These are phyloP conservation scores for Logfia minima DNA, from an alignment of 129 eudicot genomes.

Conservation along the genomic window DNA sequence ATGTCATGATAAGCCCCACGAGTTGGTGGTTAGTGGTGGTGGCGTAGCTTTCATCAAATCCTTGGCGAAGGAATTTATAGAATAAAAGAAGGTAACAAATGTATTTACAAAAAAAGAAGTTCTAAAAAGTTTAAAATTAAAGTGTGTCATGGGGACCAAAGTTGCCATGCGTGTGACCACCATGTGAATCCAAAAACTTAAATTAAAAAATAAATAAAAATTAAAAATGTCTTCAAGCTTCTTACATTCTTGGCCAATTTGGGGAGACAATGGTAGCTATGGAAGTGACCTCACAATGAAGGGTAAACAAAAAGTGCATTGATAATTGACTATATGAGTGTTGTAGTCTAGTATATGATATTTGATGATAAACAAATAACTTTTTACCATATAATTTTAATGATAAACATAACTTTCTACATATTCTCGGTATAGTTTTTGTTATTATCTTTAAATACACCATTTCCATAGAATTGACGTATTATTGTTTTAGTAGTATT, in stretches of 20 bases:
- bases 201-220: constrained; percentile 24
- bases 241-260: constrained; percentile 10
- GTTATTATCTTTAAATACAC: too few relatives aligned
- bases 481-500: not conserved
- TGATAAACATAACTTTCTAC: too few relatives aligned
- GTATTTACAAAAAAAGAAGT: not conserved
- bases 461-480: too few relatives aligned
- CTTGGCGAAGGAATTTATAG: constrained; percentile 30
- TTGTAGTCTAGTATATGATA: too few relatives aligned
- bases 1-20: constrained; percentile 30
- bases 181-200: constrained; percentile 25
- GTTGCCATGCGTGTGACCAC: constrained; percentile 42
- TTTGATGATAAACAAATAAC: too few relatives aligned
- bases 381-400: too few relatives aligned
- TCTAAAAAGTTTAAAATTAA: constrained; percentile 33
- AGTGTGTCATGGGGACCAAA: constrained; percentile 41
- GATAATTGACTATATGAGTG: too few relatives aligned
- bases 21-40: constrained; percentile 35
- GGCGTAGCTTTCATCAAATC: constrained; percentile 38
- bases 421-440: too few relatives aligned
- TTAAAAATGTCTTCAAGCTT: not conserved
- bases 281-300: constrained; percentile 30
- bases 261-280: constrained; percentile 27
- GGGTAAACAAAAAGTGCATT: not conserved
- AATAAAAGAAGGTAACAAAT: constrained; percentile 13